Evolutionary conservation across 2,329 filamentous ascomycete genomes (phyloP), one percentile per base, ranked within the genome.

Genomic region (Talaromyces amestolkiae): DNA sequence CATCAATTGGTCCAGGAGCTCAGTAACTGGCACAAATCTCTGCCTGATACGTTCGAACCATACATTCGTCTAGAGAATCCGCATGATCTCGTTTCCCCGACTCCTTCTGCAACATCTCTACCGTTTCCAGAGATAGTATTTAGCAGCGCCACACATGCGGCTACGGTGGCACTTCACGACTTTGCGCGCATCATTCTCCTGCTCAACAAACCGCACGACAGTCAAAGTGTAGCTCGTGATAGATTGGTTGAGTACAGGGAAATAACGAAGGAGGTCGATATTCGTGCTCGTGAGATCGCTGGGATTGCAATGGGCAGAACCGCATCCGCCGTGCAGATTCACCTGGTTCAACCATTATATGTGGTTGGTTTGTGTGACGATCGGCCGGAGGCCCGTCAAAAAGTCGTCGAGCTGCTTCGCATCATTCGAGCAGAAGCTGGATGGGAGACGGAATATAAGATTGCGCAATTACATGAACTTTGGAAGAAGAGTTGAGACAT

Each of bases 91-190:
- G 41, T 61, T n/a, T 61, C 58, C 22, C 27, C 58, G 15, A 37
- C 41, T 11, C 9, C 58, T 24, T 31, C 63, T 17, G 71, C 74
- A 4, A 70, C 72, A n/a, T 56, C 70, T 41, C 73, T 77, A 0
- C 76, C 78, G 11, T 87, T 82, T 73, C 82, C 75, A 0, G 84
- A 87, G 69, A 80, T 87, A 8, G 89, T 86, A 82, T 88, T 87
- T 72, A 83, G 83, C 61, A 79, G 86, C 0, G 82, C 87, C 0
- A 84, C 87, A 74, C 89, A 86, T 72, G 86, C 85, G 0, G 84
- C 85, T 3, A 84, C 86, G 0, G 88, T 89, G 82, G 86, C 89
- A 70, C 83, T 83, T 66, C 89, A 88, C 68, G 85, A 89, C 70
- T 89, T 89, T 78, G 86, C 85, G 0, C 82, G 85, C 51, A 86